Evolutionary conservation across 371 early-diverging fungal genomes (phyloP).

Genomic region (Lichtheimia hyalospora): DNA sequence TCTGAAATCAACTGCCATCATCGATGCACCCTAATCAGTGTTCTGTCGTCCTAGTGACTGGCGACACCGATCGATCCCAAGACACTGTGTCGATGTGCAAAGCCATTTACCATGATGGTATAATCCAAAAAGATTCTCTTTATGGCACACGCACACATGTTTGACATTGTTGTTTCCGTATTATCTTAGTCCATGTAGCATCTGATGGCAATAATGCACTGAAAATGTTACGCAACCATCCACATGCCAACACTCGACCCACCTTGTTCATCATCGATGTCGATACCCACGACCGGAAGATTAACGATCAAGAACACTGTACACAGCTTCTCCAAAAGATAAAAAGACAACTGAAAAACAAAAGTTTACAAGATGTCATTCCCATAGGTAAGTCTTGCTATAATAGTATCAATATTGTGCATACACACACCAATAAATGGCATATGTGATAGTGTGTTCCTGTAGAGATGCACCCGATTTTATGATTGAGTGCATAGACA

Average conservation of each 20-base stretch:
- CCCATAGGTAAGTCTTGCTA: conserved; percentile 23
- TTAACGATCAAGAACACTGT: conserved; percentile 6
- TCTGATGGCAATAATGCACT: conserved; percentile 11
- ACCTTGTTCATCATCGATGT: conserved; percentile 16
- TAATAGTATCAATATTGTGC: no score
- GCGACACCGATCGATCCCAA: conserved; percentile 4
- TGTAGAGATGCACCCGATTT: conserved; percentile 30
- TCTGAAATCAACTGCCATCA: neutral
- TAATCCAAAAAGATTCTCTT: neutral
- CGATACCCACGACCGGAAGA: conserved; percentile 8
- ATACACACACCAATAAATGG: neutral
- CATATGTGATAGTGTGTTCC: conserved; percentile 26
- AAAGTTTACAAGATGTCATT: conserved; percentile 7
- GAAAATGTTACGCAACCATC: conserved; percentile 6
- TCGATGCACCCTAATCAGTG: conserved; percentile 16
- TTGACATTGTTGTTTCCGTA: neutral
- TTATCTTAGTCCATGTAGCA: conserved; percentile 10
- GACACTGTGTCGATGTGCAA: neutral
- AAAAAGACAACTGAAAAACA: conserved; percentile 3
- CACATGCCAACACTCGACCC: neutral
- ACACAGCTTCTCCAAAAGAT: conserved; percentile 6
- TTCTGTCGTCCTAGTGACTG: conserved; percentile 12
- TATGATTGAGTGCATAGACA: conserved; percentile 45
- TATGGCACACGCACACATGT: neutral
- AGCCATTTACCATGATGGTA: conserved; percentile 7